A percentile compares a stretch with the other conserved stretches of the same genome.
phyloP scores from a whole-genome alignment of 2,329 filamentous ascomycete species.

The Lachnellula cervina region DNA sequence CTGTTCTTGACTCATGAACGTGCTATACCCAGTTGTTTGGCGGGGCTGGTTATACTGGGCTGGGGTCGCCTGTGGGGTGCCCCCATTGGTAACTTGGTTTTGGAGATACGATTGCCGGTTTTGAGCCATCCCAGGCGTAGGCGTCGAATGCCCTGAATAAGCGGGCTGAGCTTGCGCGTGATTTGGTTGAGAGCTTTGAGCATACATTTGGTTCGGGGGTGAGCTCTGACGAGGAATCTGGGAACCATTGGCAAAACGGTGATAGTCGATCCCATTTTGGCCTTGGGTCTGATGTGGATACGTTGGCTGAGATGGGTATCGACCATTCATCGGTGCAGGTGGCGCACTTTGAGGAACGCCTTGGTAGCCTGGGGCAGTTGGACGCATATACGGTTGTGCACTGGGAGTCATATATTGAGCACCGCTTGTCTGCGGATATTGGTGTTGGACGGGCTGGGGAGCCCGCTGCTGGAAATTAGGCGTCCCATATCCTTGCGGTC shows the following conservation, averaged over 20 bases:
- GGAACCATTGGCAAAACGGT: constrained; percentile 21
- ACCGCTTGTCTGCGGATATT: constrained; percentile 21
- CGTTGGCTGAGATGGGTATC: constrained; percentile 24
- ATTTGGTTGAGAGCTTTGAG: constrained; percentile 19
- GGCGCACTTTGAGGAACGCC: constrained; percentile 21
- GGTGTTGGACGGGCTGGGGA: constrained; percentile 25
- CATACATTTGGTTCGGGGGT: constrained; percentile 28
- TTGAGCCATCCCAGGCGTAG: constrained; percentile 21
- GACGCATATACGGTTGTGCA: constrained; percentile 22
- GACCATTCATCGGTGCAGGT: constrained; percentile 20
- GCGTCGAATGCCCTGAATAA: constrained; percentile 17
- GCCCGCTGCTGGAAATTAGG: constrained; percentile 28
- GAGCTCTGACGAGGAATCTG: constrained; percentile 26
- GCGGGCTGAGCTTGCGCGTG: constrained; percentile 16
- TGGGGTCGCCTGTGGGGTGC: constrained; percentile 18
- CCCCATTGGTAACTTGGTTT: constrained; percentile 24
- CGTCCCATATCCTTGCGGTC: constrained; percentile 24
- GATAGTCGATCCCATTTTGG: constrained; percentile 27
- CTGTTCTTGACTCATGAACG: constrained; percentile 31
- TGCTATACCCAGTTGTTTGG: constrained; percentile 20
- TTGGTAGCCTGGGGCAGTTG: constrained; percentile 22
- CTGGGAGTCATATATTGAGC: constrained; percentile 23
- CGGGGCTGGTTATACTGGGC: constrained; percentile 16
- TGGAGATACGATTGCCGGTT: constrained; percentile 20
- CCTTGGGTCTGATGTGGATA: constrained; percentile 25